Evolutionary conservation across 495 filamentous ascomycete species (phyloP), one percentile per base, ranked within the genome.

Genomic region (Aspergillus affinis): DNA sequence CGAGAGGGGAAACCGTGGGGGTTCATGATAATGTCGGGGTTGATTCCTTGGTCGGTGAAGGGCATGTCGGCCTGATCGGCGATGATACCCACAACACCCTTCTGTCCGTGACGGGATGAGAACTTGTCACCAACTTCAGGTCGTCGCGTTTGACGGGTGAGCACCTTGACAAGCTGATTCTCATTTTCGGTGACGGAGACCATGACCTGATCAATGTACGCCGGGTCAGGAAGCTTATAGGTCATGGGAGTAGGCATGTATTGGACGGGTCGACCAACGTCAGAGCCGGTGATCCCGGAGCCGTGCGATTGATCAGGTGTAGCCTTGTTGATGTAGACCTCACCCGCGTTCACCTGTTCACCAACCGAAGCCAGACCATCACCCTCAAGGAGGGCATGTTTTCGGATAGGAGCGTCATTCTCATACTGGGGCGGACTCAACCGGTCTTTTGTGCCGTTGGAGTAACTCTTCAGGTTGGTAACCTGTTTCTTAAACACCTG

Each of bases 21-120:
- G 78, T 99, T 99, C 95, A 99, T 99, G 85, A 99, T 99, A 68
- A 99, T 94, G 72, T 99, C 94, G 0, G 94, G 94, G 45, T 84
- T 85, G 61, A 99, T 88, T 4, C 94, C 95, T 44, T 83, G 78
- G 74, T 98, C 93, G 9, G 89, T 88, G 77, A 99, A 99, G 1
- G 94, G 94, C 89, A 99, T 90, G 70, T 99, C 94, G 62, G 92
- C 91, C 74, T 97, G 92, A 48, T 95, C 87, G 36, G 91, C 91
- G 57, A 98, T 96, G 69, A 97, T 93, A 46, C 94, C 94, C 1
- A 94, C 91, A 19, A 98, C 95, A 82, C 94, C 94, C 76, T 98
- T 98, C 74, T 98, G 94, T 47, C 94, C 94, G 78, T 98, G 94
- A 20, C 94, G 89, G 8, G 93, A 97, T 30, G 94, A 97, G 78